These are phyloP conservation scores for Bipolaris bicolor DNA, from an alignment of 2,329 filamentous ascomycete genomes.

Conservation along the genomic window DNA sequence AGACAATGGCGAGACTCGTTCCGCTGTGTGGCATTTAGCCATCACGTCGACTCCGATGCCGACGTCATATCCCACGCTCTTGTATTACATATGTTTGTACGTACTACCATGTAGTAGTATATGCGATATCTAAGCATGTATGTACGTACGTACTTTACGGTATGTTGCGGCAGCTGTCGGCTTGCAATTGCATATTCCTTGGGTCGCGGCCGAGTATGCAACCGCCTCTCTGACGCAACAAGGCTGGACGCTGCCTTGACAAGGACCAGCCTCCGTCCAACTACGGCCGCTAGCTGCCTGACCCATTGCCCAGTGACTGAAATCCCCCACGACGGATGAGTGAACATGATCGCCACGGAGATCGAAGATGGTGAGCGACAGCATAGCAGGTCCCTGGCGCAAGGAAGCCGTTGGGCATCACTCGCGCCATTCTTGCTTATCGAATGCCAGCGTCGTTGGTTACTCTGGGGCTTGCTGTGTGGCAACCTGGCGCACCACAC, in stretches of 20 bases:
- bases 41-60: neutral
- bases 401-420: neutral
- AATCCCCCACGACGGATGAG: conserved; percentile 9
- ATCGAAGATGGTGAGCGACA: neutral
- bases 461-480: neutral
- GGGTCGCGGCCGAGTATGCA: conserved; percentile 2
- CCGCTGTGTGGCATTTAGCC: neutral
- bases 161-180: neutral
- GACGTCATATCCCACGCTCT: conserved; percentile 22
- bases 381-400: neutral
- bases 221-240: conserved; percentile 1
- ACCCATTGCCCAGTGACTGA: conserved; percentile 11
- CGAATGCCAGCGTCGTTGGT: neutral
- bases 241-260: conserved; percentile 18
- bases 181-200: conserved; percentile 10
- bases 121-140: too few species aligned
- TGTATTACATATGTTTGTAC: neutral
- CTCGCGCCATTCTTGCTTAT: neutral
- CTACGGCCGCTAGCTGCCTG: conserved; percentile 19
- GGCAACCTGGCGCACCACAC: neutral
- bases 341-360: conserved; percentile 7
- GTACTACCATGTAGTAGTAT: too few species aligned
- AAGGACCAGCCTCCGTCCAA: conserved; percentile 24
- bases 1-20: conserved; percentile 20
- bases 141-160: conserved; percentile 3